Percentiles rank a stretch among this genome's conserved stretches.
Conservation (phyloP, 768 basidiomycete genomes). For the Lentinula guzmanii region DNA sequence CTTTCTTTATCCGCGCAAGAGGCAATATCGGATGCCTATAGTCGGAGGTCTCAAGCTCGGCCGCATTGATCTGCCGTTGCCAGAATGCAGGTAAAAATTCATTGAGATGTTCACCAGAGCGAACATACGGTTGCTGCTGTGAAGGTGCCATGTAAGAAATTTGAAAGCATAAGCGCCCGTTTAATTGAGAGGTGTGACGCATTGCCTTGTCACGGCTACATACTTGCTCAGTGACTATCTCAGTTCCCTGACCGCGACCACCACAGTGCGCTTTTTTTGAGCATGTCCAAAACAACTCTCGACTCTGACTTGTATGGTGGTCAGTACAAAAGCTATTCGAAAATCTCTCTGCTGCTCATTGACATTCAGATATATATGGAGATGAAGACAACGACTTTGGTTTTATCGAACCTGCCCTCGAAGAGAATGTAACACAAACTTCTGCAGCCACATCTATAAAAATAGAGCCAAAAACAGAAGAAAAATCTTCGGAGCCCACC, state of each 20-base stretch:
- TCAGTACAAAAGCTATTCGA: not conserved
- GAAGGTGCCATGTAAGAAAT: conserved; percentile 1
- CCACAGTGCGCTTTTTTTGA: not conserved
- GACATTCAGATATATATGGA: conserved; percentile 1
- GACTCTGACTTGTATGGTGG: conserved; percentile 6
- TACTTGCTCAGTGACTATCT: not conserved
- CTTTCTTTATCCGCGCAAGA: conserved; percentile 95
- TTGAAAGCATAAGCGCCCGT: not conserved
- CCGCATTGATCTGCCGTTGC: conserved; percentile 82
- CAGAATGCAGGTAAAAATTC: conserved; percentile 85
- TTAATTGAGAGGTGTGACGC: not conserved
- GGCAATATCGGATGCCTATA: conserved; percentile 86
- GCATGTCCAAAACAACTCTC: conserved; percentile 1
- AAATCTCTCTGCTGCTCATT: not conserved
- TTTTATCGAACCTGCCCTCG: not conserved
- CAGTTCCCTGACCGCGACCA: not conserved
- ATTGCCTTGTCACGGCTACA: not conserved
- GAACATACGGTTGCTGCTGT: conserved; percentile 52
- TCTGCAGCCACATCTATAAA: not conserved
- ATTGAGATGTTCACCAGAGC: conserved; percentile 80
- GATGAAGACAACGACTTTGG: conserved; percentile 8
- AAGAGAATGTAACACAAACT: not conserved
- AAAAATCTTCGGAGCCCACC: not conserved
- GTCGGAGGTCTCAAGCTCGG: conserved; percentile 86
- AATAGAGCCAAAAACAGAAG: not conserved